Conservation (phyloP, 2,329 filamentous ascomycete genomes). For the Penicillium griseofulvum region DNA sequence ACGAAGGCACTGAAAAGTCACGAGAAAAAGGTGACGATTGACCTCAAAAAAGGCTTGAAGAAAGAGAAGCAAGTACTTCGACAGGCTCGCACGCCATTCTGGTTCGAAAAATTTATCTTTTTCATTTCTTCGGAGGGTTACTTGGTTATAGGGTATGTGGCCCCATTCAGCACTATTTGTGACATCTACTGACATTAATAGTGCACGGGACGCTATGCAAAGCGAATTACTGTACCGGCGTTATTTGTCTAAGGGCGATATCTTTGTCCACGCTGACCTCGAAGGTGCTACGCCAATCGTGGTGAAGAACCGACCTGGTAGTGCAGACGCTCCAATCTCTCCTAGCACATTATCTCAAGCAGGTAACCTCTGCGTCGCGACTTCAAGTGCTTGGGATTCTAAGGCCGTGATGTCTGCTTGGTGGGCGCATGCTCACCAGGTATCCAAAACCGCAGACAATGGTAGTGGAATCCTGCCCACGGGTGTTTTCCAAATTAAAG, state of each 20-base stretch:
- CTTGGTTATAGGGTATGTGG: conserved; percentile 67
- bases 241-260: conserved; percentile 81
- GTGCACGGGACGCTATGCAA: conserved; percentile 81
- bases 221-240: conserved; percentile 87
- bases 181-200: conserved; percentile 20
- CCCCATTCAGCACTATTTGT: neutral
- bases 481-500: conserved; percentile 76
- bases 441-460: conserved; percentile 76
- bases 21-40: conserved; percentile 80
- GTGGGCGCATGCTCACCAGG: conserved; percentile 90
- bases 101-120: conserved; percentile 97
- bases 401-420: conserved; percentile 94
- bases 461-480: conserved; percentile 74
- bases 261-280: conserved; percentile 89
- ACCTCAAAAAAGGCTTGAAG: conserved; percentile 83
- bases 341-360: conserved; percentile 90
- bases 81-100: conserved; percentile 77
- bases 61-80: conserved; percentile 86
- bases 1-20: conserved; percentile 81
- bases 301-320: conserved; percentile 80
- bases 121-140: conserved; percentile 97
- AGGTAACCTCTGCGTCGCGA: conserved; percentile 77
- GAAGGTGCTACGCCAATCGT: conserved; percentile 80
- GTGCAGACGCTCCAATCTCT: conserved; percentile 80
- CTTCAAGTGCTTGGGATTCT: conserved; percentile 89